Conservation (phyloP, 257 asterid species). For the Thymus quinquecostatus region DNA sequence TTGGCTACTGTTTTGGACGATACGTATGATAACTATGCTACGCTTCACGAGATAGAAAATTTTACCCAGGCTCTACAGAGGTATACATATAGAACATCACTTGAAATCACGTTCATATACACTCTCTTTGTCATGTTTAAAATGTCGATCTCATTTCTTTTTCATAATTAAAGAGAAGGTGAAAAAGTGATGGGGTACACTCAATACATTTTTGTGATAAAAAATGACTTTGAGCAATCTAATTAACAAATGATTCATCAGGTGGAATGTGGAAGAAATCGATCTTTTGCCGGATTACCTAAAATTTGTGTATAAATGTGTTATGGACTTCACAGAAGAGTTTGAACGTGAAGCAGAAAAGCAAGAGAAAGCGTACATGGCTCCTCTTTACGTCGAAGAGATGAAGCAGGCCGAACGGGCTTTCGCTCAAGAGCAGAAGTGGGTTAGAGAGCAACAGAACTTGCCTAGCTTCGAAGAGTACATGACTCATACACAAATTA, state of each 20-base stretch:
- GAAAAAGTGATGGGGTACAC: no score
- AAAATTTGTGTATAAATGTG: background rate
- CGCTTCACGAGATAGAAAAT: constrained; percentile 29
- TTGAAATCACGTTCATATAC: no score
- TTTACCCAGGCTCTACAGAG: constrained; percentile 30
- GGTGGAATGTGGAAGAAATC: background rate
- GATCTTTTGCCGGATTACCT: background rate
- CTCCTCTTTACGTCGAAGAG: constrained; percentile 26
- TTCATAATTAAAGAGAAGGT: no score
- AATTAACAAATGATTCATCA: background rate
- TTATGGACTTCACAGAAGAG: background rate
- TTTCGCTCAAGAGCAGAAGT: background rate
- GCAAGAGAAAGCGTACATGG: constrained; percentile 21
- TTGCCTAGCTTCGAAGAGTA: constrained; percentile 12
- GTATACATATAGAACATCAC: background rate
- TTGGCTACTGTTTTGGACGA: constrained; percentile 23
- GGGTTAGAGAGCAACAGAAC: background rate
- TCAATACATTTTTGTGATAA: no score
- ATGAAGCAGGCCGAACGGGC: no score
- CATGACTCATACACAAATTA: background rate
- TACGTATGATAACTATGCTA: constrained; percentile 39
- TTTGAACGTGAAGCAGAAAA: constrained; percentile 23
- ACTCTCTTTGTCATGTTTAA: no score
- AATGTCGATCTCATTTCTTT: no score
- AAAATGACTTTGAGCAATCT: no score